Evolutionary conservation across 1,284 basidiomycete genomes (phyloP), one percentile per base, ranked within the genome.

Genomic region (Apiotrichum siamense): DNA sequence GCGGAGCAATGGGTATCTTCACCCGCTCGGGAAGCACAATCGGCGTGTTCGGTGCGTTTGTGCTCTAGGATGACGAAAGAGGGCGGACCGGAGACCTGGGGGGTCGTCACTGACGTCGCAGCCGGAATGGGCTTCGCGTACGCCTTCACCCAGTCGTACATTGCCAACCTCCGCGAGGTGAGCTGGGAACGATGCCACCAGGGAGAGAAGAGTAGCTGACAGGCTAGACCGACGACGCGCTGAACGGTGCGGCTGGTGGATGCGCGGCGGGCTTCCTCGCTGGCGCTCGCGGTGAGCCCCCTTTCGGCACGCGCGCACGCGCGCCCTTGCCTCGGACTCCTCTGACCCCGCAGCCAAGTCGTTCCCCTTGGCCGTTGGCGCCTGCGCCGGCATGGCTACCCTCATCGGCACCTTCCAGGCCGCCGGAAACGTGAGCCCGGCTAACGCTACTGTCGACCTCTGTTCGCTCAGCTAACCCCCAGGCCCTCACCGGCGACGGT

Each of bases 191-290:
- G n/a, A 31, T n/a, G 9, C 3, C n/a, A 21, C 15, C n/a, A n/a
- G n/a, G n/a, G n/a, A 23, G 7, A 5, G 20, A 18, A 17, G 1
- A 18, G 1, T 11, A 12, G 27, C 47, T 49, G 21, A 49, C 47
- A 2, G 13, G n/a, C 17, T 26, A 74, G 75, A 86, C 81, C 62
- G 80, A 90, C 60, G 92, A 96, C 69, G 78, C 86, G 31, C 68
- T 88, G 63, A 97, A 93, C 68, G 86, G 87, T 49, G 87, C 86
- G 44, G 83, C 83, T 47, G 92, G 88, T 57, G 92, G 87, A 50
- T 96, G 92, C 75, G 92, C 91, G 44, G 90, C 91, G 49, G 92
- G 92, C 44, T 88, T 96, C 73, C 77, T 96, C 57, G 87, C 88
- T 38, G 92, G 92, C 54, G 77, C 92, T 55, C 80, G 84, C 76